Evolutionary conservation across 768 basidiomycete species (phyloP), one percentile per base, ranked within the genome.

Genomic region (Chalciporus chontae): DNA sequence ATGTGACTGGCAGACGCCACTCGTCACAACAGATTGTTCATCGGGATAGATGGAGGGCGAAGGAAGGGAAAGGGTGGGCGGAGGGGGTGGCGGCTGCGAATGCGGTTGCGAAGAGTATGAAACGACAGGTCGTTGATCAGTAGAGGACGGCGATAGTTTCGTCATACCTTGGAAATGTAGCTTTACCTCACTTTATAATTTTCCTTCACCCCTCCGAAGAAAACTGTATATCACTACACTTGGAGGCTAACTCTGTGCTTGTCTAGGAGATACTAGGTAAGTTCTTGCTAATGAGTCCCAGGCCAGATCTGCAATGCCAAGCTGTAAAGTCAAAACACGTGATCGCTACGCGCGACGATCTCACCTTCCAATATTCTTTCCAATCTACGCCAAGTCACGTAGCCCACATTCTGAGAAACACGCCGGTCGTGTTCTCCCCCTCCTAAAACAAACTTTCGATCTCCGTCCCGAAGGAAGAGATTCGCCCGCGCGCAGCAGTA

Each of bases 31-130:
- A 43, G 23, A 19, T 64, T 36, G 58, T 58, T 27, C 68, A 67
- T 49, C 58, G 52, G n/a, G 47, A 56, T 46, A 59, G 47, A 23
- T 47, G 50, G 48, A 59, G 27, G 45, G 34, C 8, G 47, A 55
- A 40, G 14, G 37, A 29, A 41, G 54, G 51, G 56, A n/a, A 52
- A 34, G 27, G 54, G 54, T 54, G 54, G 53, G 36, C 54, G 6
- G 48, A 40, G 1, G 61, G 56, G 1, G 63, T 65, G 7, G 54
- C 47, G 18, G 58, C 58, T 32, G 58, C 63, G 27, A 65, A 57
- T 24, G 36, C 34, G 32, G 53, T 62, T 34, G 59, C 50, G 19
- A 48, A 51, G 43, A 55, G 51, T 36, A 14, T 24, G 27, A 45
- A 17, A 14, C n/a, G 17, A 19, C 27, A 19, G n/a, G 17, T 15